These are phyloP conservation scores for Clavispora asparagi DNA, from an alignment of 805 yeast species.

Conservation along the genomic window DNA sequence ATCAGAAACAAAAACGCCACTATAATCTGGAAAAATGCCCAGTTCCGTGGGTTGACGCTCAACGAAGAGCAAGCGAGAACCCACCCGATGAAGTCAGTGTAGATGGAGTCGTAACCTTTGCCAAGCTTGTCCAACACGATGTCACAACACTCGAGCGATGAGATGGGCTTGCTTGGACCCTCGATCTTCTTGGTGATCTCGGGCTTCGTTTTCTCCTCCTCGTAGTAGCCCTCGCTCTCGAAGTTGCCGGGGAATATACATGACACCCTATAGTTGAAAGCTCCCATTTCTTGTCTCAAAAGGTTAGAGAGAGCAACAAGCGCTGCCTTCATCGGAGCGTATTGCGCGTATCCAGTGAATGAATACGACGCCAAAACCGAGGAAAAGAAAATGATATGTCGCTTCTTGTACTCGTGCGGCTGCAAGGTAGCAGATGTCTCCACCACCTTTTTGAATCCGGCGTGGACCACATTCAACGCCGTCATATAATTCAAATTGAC, in stretches of 20 bases:
- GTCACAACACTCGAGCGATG: conserved; percentile 62
- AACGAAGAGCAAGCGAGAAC: conserved; percentile 59
- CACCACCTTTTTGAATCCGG: conserved; percentile 42
- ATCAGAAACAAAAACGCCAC: conserved; percentile 32
- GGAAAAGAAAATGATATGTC: conserved; percentile 55
- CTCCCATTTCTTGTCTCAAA: conserved; percentile 74
- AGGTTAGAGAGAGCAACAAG: conserved; percentile 68
- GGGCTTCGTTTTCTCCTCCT: conserved; percentile 84
- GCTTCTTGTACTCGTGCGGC: conserved; percentile 31
- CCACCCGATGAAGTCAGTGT: conserved; percentile 87
- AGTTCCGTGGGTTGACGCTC: conserved; percentile 65
- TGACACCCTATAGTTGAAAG: conserved; percentile 63
- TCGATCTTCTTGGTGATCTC: conserved; percentile 75
- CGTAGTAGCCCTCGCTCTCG: conserved; percentile 76
- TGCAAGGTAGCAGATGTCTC: conserved; percentile 9
- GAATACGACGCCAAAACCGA: conserved; percentile 82
- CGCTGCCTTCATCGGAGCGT: conserved; percentile 87
- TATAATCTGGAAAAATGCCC: conserved; percentile 45
- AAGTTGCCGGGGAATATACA: conserved; percentile 88
- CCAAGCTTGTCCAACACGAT: conserved; percentile 51
- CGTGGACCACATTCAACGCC: conserved; percentile 66
- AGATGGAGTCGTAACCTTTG: conserved; percentile 65
- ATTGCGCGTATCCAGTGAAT: conserved; percentile 85
- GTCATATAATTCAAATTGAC: conserved; percentile 68
- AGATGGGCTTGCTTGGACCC: conserved; percentile 72